Evolutionary conservation across 1,139 yeast species (phyloP).

Genomic region (Meyerozyma guilliermondii): DNA sequence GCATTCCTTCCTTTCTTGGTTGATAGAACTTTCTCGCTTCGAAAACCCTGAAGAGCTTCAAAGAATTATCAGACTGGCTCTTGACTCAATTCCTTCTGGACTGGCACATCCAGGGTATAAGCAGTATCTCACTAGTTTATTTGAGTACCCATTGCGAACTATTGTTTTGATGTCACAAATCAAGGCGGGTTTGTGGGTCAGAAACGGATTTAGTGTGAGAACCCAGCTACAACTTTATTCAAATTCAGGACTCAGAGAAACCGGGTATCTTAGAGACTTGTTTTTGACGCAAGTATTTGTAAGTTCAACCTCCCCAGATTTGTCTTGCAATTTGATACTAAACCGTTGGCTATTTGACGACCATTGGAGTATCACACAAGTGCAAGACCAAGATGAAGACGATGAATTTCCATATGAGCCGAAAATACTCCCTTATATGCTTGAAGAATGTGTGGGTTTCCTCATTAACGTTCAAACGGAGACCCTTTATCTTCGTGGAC

Average conservation of each 20-base stretch:
- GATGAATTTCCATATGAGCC: conserved; percentile 34
- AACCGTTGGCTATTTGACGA: conserved; percentile 69
- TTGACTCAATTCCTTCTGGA: not conserved
- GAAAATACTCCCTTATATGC: conserved; percentile 49
- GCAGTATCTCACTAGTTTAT: conserved; percentile 30
- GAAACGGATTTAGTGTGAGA: conserved; percentile 62
- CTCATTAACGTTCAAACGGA: conserved; percentile 70
- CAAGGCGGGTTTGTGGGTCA: conserved; percentile 56
- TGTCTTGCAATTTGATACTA: conserved; percentile 55
- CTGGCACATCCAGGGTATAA: conserved; percentile 13
- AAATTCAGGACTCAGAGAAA: conserved; percentile 77
- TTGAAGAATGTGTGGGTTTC: conserved; percentile 75
- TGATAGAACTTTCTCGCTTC: conserved; percentile 51
- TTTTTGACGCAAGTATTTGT: conserved; percentile 66
- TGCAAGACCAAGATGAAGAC: conserved; percentile 3
- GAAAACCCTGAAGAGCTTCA: conserved; percentile 15
- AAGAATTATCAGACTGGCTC: conserved; percentile 12
- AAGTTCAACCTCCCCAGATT: conserved; percentile 52
- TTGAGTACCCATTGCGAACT: conserved; percentile 76
- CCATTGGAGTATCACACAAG: conserved; percentile 27
- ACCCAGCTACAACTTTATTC: conserved; percentile 79
- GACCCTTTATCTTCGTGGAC: conserved; percentile 52
- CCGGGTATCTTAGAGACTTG: conserved; percentile 74
- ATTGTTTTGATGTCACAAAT: conserved; percentile 54
- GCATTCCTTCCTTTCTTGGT: conserved; percentile 69